Base-by-base conservation (phyloP, 2,329 filamentous ascomycete species). In the Phaeosphaeria sp. region DNA sequence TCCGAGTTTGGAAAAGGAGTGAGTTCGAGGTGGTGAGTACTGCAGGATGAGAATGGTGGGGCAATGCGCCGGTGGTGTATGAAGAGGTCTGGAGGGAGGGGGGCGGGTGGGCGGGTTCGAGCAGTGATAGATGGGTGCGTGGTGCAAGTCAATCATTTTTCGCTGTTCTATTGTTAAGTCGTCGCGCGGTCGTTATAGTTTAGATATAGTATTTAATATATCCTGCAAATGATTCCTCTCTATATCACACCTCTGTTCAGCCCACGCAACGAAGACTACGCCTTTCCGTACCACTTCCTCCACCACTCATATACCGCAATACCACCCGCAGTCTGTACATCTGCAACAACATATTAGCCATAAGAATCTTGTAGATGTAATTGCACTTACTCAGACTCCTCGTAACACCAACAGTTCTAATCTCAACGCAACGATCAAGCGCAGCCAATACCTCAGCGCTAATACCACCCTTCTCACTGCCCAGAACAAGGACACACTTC, bases 291-390 rank as follows among this genome's bases (percentile, higher is more conserved):
- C 74, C 75, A 77, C 64, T 82, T 79, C 61, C 81, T 78, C 69
- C 76, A 78, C 73, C 80, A 84, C 67, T 85, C 83, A 67, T 79
- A 84, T 39, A 84, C 64, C 45, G 83, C 82, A 54, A 83, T 80
- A 0, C 78, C 81, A 15, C 80, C 81, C 13, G 82, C 83, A 22
- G 82, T 84, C 73, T 85, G 83, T 59, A 85, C 83, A 69, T 85
- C 61, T 63, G 15, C 22, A n/a, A 21, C 13, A 22, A 11, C 42
- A 6, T 42, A 43, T 22, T 15, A 20, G 36, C 18, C 1, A 20
- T 27, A 15, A 11, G 18, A 40, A 18, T 24, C 2, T n/a, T 6
- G 1, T 33, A 4, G 20, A 46, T n/a, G 13, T 3, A 46, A 25
- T 20, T 30, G 11, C 20, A 61, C 61, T 61, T 57, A 63, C 61